phyloP scores from a whole-genome alignment of 495 filamentous ascomycete species.

The Penicillium robsamsonii region DNA sequence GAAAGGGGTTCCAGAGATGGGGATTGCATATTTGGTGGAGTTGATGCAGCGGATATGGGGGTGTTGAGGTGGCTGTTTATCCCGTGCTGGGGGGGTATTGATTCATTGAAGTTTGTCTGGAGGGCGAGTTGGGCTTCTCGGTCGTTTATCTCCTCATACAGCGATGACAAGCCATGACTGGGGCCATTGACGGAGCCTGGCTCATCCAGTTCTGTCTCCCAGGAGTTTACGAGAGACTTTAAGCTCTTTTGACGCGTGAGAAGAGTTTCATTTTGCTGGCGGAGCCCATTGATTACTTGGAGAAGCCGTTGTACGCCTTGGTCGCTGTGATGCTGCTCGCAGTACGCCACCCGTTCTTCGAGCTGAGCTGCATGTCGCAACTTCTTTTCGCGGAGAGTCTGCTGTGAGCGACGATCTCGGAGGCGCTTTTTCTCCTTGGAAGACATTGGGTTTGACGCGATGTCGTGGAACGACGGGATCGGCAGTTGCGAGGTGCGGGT shows the following conservation, averaged over 20 bases:
- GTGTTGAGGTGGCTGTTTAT: not conserved
- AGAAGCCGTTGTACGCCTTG: slow-evolving; percentile 18
- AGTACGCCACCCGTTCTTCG: slow-evolving; percentile 25
- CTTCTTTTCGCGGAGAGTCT: slow-evolving; percentile 30
- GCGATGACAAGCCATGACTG: not conserved
- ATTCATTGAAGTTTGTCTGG: not conserved
- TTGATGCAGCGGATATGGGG: not conserved
- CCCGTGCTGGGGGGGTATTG: not conserved
- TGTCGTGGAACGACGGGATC: not conserved
- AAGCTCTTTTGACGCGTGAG: slow-evolving; percentile 17
- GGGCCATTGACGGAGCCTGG: not conserved
- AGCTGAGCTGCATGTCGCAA: slow-evolving; percentile 20
- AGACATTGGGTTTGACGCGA: slow-evolving; percentile 11
- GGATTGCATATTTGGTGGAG: not conserved
- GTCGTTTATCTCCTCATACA: not conserved
- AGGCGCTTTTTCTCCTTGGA: slow-evolving; percentile 26
- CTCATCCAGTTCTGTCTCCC: slow-evolving; percentile 14
- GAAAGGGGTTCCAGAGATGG: not conserved
- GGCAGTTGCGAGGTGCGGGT: not conserved
- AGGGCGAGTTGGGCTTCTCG: not conserved
- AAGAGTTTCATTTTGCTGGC: slow-evolving; percentile 26
- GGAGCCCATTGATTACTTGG: slow-evolving; percentile 23
- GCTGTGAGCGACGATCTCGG: slow-evolving; percentile 31
- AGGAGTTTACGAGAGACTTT: slow-evolving; percentile 20
- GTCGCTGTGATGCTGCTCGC: slow-evolving; percentile 25